Evolutionary conservation across 768 basidiomycete species (phyloP).

Genomic region (Sistotremastrum suecicum): DNA sequence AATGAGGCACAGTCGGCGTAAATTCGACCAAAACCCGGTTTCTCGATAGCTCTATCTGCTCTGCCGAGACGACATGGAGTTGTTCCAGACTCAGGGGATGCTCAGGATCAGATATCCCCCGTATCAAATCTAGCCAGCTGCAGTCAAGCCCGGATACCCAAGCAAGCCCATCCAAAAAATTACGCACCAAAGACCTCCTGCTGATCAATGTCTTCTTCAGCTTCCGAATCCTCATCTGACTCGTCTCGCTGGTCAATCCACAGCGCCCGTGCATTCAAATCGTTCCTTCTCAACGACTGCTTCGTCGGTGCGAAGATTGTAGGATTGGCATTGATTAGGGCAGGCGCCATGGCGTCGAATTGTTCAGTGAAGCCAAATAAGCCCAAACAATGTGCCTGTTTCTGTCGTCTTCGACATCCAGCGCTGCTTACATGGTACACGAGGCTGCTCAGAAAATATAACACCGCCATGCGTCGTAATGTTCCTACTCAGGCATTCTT

Average conservation of each 20-base stretch:
- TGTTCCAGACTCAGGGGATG: constrained; percentile 88
- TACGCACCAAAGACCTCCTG: constrained; percentile 81
- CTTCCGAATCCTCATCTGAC: constrained; percentile 23
- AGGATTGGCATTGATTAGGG: constrained; percentile 66
- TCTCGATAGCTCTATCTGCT: constrained; percentile 52
- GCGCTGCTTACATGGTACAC: too few relatives aligned
- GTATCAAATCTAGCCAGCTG: constrained; percentile 56
- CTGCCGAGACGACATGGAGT: constrained; percentile 83
- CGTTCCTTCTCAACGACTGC: constrained; percentile 26
- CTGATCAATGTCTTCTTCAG: constrained; percentile 66
- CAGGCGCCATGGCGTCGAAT: constrained; percentile 11
- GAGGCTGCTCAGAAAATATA: too few relatives aligned
- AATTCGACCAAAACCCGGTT: constrained; percentile 76
- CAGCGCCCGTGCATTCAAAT: constrained; percentile 33
- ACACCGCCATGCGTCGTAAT: too few relatives aligned
- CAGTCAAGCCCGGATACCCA: constrained; percentile 1
- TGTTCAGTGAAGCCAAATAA: constrained; percentile 9
- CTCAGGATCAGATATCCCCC: constrained; percentile 89
- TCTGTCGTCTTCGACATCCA: too few relatives aligned
- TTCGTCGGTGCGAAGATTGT: constrained; percentile 52
- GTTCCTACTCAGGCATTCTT: too few relatives aligned
- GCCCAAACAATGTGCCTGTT: not conserved
- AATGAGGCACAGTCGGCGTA: constrained; percentile 95
- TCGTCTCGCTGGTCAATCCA: constrained; percentile 41
- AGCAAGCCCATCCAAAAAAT: not conserved